These are phyloP conservation scores for Acacia melanoxylon DNA, from an alignment of 306 rosid species.

Conservation along the genomic window DNA sequence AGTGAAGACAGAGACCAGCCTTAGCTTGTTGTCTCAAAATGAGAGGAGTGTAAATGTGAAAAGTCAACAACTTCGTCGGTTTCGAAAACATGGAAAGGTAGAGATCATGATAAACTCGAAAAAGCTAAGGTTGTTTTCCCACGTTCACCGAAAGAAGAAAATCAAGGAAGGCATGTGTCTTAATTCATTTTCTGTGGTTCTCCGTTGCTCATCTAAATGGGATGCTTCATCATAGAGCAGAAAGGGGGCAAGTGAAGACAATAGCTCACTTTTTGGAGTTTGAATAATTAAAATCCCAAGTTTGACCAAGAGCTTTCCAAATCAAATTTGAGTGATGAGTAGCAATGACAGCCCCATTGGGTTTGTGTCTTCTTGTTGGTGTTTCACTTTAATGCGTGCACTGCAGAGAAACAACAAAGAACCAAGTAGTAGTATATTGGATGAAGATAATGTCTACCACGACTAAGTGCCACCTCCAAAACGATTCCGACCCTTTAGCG, in stretches of 20 bases:
- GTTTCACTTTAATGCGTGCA: neutral
- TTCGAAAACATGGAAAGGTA: neutral
- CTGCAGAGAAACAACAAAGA: constrained; percentile 10
- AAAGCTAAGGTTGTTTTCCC: neutral
- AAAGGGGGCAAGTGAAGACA: constrained; percentile 37
- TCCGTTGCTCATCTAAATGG: neutral
- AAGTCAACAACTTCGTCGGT: constrained; percentile 20
- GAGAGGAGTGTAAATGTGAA: neutral
- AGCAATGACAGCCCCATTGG: neutral
- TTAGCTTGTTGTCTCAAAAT: neutral
- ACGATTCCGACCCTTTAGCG: too few species aligned
- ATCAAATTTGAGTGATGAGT: neutral
- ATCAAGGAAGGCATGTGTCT: neutral
- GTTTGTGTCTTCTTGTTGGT: neutral
- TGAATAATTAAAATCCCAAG: constrained; percentile 9
- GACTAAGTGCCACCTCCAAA: neutral
- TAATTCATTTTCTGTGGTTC: neutral
- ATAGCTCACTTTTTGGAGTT: constrained; percentile 29
- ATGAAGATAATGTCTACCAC: neutral
- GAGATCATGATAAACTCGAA: neutral
- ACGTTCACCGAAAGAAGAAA: neutral
- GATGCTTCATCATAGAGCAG: neutral
- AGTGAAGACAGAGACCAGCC: neutral
- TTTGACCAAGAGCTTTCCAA: neutral
- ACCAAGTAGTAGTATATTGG: neutral